Base-by-base conservation (phyloP, 1,284 basidiomycete genomes). In the Leccinum angustisporum region DNA sequence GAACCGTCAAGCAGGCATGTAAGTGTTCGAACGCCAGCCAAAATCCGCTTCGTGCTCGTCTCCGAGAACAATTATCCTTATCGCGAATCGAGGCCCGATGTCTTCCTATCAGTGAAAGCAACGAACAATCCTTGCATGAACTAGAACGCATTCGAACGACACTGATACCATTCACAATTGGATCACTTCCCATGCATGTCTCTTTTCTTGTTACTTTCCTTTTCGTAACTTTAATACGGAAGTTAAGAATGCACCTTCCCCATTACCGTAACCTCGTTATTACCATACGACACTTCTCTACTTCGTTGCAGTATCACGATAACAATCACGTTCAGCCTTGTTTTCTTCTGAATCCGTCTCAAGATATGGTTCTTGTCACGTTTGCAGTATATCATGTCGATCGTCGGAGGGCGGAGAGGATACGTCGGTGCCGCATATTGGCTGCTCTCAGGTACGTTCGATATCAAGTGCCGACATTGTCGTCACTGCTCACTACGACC, bases 381-480 rank as follows among this genome's bases (percentile, higher is more conserved):
- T 68, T 63, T 60, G 34, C 54, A 56, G 61, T 67, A 72, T 46
- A 62, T 63, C 64, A 61, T 72, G 68, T 67, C 62, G 9, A 70
- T 68, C 34, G 62, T 69, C 63, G 58, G 21, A 21, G 21, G 21
- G 21, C 21, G 21, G 21, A 21, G 21, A 21, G 21, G 21, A 21
- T 21, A 88, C 70, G 83, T 98, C 13, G 94, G 92, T 3, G 80
- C 87, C 11, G 94, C 94, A 0, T 98, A 98, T 75, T 88, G 68
- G 83, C 95, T 63, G 92, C 94, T 6, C 90, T 97, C 66, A 90
- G 93, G 92, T 92, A 74, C 57, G 79, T 27, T 55, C 14, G 10
- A 43, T 54, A 21, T 27, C 3, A 21, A 48, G 43, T 46, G 43
- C 43, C n/a, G 27, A 21, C 51, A 18, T 53, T 60, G 64, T 31